Evolutionary conservation across 805 yeast genomes (phyloP).

Genomic region (Barnettozyma sp.): DNA sequence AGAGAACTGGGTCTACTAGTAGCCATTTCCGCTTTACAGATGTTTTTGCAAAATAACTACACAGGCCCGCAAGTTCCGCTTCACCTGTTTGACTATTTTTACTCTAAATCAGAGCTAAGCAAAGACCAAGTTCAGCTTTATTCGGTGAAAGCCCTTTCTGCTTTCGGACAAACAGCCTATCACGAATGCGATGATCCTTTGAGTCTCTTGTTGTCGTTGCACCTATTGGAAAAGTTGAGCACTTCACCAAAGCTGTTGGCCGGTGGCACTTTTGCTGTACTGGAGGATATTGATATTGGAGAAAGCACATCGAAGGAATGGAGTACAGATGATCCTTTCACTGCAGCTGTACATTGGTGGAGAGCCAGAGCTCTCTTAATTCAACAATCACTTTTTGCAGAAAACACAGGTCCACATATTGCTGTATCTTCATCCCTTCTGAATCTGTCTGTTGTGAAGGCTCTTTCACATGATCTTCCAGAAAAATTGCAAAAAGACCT

Average conservation of each 20-base stretch:
- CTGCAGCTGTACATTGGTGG: constrained; percentile 66
- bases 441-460: constrained; percentile 19
- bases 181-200: constrained; percentile 47
- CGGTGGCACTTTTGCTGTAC: too few relatives aligned
- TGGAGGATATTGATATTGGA: too few relatives aligned
- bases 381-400: constrained; percentile 58
- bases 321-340: constrained; percentile 11
- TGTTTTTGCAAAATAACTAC: constrained; percentile 67
- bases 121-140: constrained; percentile 15
- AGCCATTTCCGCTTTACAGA: constrained; percentile 56
- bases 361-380: constrained; percentile 59
- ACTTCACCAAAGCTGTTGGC: constrained; percentile 25
- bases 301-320: constrained; percentile 8
- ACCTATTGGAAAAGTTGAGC: constrained; percentile 37
- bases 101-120: constrained; percentile 8
- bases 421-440: constrained; percentile 30
- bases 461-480: constrained; percentile 21
- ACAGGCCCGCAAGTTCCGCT: constrained; percentile 69
- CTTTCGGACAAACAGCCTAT: constrained; percentile 70
- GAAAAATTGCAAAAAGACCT: constrained; percentile 32
- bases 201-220: constrained; percentile 36
- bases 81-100: constrained; percentile 28
- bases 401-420: constrained; percentile 44
- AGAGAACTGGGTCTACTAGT: constrained; percentile 13
- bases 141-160: constrained; percentile 35